Evolutionary conservation across 306 rosid species (phyloP).

Genomic region (Ziziphus jujuba): DNA sequence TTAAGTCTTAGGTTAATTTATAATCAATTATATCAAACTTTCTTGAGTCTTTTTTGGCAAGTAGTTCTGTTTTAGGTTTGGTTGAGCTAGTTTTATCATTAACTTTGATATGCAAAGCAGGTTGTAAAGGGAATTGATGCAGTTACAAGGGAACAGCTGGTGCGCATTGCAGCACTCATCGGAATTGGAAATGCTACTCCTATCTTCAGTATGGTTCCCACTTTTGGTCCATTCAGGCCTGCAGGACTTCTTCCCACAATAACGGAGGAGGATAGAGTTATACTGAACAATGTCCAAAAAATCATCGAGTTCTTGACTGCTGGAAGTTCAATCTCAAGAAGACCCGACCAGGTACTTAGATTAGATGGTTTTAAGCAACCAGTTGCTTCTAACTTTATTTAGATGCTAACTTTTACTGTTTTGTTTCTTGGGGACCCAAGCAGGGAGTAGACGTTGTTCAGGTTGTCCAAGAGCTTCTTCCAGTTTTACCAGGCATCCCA

Average conservation of each 20-base stretch:
- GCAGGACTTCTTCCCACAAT: slow-evolving; percentile 77
- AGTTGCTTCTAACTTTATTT: background rate
- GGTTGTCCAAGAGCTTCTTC: slow-evolving; percentile 79
- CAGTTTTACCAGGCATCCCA: slow-evolving; percentile 82
- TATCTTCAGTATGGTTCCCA: slow-evolving; percentile 85
- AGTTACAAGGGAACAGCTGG: slow-evolving; percentile 89
- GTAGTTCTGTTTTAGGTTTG: too few species aligned
- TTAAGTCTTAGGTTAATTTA: too few species aligned
- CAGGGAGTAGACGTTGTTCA: slow-evolving; percentile 59
- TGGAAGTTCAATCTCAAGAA: slow-evolving; percentile 70
- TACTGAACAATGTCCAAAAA: slow-evolving; percentile 88
- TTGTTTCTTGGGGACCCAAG: slow-evolving; percentile 23
- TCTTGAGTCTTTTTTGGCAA: too few species aligned
- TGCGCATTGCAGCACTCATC: slow-evolving; percentile 59
- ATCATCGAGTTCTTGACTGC: slow-evolving; percentile 79
- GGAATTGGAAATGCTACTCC: slow-evolving; percentile 79
- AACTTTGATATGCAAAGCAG: slow-evolving; percentile 45
- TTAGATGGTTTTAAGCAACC: slow-evolving; percentile 9
- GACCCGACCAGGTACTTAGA: slow-evolving; percentile 62
- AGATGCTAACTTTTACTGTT: background rate
- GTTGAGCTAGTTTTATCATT: background rate
- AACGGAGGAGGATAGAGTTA: slow-evolving; percentile 83
- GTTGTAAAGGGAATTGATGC: slow-evolving; percentile 97
- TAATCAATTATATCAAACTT: too few species aligned
- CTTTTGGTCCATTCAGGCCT: slow-evolving; percentile 73